Evolutionary conservation across 176 grass and related monocot genomes (phyloP).

Genomic region (Carex pumila): DNA sequence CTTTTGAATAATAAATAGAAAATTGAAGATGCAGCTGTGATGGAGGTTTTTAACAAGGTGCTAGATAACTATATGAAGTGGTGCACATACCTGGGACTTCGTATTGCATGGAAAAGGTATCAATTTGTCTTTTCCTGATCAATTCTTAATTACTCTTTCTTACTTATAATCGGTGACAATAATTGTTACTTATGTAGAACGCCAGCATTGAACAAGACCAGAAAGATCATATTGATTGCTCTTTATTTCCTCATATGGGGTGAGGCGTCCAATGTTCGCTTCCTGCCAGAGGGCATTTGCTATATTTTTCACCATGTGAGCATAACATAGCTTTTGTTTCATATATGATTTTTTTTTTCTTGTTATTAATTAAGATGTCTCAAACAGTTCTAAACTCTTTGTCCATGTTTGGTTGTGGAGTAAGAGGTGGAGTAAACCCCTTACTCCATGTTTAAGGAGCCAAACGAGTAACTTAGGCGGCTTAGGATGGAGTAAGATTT

Average conservation of each 20-base stretch:
- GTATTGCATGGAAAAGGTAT: slow-evolving; percentile 87
- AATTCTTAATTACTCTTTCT: slow-evolving; percentile 1
- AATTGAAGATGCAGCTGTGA: slow-evolving; percentile 84
- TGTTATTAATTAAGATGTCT: background rate
- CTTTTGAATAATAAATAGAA: slow-evolving; percentile 39
- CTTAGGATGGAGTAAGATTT: no score
- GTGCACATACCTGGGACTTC: slow-evolving; percentile 73
- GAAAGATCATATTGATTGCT: slow-evolving; percentile 73
- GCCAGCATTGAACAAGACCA: slow-evolving; percentile 72
- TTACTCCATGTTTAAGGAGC: no score
- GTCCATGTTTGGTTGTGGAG: no score
- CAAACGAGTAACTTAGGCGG: no score
- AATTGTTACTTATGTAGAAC: slow-evolving; percentile 31
- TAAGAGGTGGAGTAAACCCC: no score
- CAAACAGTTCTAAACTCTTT: background rate
- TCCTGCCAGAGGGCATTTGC: slow-evolving; percentile 93
- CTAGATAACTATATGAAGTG: slow-evolving; percentile 96
- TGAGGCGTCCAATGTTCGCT: slow-evolving; percentile 87
- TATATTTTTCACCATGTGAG: slow-evolving; percentile 99
- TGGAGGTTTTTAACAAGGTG: slow-evolving; percentile 82
- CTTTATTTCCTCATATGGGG: slow-evolving; percentile 97
- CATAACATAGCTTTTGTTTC: background rate
- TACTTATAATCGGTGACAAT: background rate
- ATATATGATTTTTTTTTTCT: background rate
- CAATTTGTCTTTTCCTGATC: background rate